These are phyloP conservation scores for Aureobasidium sp. DNA, from an alignment of 2,329 filamentous ascomycete species.

Conservation along the genomic window DNA sequence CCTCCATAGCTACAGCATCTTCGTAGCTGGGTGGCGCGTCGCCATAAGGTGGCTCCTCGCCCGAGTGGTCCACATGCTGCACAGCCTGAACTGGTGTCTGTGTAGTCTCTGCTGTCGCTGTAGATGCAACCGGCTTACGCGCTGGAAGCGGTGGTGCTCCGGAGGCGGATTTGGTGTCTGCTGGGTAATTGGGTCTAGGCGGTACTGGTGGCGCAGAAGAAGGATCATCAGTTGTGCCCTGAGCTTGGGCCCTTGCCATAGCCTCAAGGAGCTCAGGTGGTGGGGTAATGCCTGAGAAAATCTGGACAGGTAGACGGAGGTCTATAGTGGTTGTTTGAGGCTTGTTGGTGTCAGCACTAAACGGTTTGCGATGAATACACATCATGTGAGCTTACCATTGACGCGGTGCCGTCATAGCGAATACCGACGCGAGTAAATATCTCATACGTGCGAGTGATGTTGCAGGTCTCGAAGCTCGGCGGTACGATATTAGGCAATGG, in stretches of 20 bases:
- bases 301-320: slow-evolving; percentile 66
- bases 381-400: background rate
- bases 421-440: slow-evolving; percentile 75
- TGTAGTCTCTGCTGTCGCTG: background rate
- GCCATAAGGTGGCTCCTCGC: slow-evolving; percentile 37
- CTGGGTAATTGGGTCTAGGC: background rate
- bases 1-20: slow-evolving; percentile 74
- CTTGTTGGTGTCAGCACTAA: slow-evolving; percentile 15
- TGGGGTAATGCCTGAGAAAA: slow-evolving; percentile 83
- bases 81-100: background rate
- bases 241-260: slow-evolving; percentile 31
- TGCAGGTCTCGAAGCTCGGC: slow-evolving; percentile 82
- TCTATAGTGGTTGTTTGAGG: slow-evolving; percentile 67
- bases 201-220: slow-evolving; percentile 20
- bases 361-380: background rate
- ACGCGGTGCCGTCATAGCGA: slow-evolving; percentile 46
- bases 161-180: background rate
- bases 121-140: background rate
- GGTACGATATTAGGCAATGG: slow-evolving; percentile 77
- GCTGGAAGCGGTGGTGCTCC: slow-evolving; percentile 8
- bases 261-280: slow-evolving; percentile 67
- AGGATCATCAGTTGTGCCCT: slow-evolving; percentile 17
- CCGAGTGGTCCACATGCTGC: background rate
- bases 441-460: slow-evolving; percentile 73
- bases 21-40: slow-evolving; percentile 94